Evolutionary conservation across 345 rosid genomes (phyloP), one percentile per base, ranked within the genome.

Genomic region (Eucalyptus sp.): DNA sequence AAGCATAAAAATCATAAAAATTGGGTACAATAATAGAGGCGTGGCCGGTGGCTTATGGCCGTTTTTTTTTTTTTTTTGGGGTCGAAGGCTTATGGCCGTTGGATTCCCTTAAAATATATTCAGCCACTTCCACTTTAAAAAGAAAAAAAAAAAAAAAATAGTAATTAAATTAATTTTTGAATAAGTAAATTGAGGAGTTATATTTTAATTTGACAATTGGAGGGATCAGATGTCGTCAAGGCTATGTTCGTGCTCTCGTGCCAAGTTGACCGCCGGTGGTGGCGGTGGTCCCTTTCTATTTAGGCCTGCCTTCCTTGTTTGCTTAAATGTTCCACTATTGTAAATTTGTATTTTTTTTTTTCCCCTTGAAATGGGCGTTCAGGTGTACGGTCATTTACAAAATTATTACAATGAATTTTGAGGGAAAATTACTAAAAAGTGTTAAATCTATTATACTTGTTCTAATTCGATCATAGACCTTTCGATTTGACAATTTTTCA

Each of bases 401-500:
- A 14, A n/a, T 64, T 64, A 64, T 14, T 14, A 4, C 17, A n/a
- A 0, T 6, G 29, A 20, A 20, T 20, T 76, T 68, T 0, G 14
- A 71, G 44, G 43, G 2, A 5, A 71, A 71, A 68, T 33, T 8
- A 33, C 1, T 2, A 9, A 17, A 68, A 68, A 4, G 12, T 31
- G 2, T 1, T 31, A 68, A 31, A 33, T 3, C 10, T 68, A 8
- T 15, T 68, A 0, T 16, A 17, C 2, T 31, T 8, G 22, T 33
- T 37, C 0, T 5, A 17, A 68, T 33, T 33, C 2, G 2, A 0
- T 17, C 4, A 4, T 16, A 68, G 1, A 8, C 15, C 4, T 62
- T 62, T 62, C 4, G 1, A 27, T 62, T 58, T 58, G 3, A 62
- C 2, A 62, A 62, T 62, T 62, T 27, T 4, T 29, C 8, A 62